Percentiles rank a stretch among this genome's conserved stretches.
phyloP scores from a whole-genome alignment of 148 eudicot species.

The Vaccinium darrowii region DNA sequence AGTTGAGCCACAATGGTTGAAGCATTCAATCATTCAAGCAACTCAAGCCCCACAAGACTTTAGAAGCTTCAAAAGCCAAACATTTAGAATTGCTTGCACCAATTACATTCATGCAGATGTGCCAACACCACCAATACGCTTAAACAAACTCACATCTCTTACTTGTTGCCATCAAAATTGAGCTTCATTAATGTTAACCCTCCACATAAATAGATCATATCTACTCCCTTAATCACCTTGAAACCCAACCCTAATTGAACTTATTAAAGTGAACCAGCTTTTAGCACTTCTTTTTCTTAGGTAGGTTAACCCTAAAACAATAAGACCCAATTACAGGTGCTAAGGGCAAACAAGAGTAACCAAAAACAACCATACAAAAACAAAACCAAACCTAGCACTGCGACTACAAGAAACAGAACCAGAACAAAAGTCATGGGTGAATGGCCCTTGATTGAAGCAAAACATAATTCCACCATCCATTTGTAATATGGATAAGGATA shows the following conservation, averaged over 20 bases:
- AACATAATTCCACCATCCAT: background rate
- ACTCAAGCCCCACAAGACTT: background rate
- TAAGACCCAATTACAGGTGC: too few species aligned
- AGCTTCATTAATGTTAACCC: background rate
- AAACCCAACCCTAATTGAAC: background rate
- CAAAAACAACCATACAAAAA: too few species aligned
- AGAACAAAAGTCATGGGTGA: background rate
- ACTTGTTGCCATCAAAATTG: background rate
- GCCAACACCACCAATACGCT: background rate
- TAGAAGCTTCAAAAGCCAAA: background rate
- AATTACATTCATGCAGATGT: background rate
- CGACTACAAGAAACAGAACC: too few species aligned
- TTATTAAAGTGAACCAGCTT: too few species aligned
- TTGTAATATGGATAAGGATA: too few species aligned
- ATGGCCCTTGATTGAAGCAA: background rate
- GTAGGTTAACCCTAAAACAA: too few species aligned
- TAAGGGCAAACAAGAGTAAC: too few species aligned
- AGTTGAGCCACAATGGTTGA: background rate
- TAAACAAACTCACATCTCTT: background rate
- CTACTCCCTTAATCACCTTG: background rate
- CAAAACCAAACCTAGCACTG: too few species aligned
- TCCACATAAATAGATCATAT: background rate
- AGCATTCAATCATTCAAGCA: background rate
- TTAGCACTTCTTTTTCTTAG: too few species aligned
- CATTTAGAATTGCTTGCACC: background rate